Conservation (phyloP, 129 eudicot genomes). For the Flaveria bidentis region DNA sequence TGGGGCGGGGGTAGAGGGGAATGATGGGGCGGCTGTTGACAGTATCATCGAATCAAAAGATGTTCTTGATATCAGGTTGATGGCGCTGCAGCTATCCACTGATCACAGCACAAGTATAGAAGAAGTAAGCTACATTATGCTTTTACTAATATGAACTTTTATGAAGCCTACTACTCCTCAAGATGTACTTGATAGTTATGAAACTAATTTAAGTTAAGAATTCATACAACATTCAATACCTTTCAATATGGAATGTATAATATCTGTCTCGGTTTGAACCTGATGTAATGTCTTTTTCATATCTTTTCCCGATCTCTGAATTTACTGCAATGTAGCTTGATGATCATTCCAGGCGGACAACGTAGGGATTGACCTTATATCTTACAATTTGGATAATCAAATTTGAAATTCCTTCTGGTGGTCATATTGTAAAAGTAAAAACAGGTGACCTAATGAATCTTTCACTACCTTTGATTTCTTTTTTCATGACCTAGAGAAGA, state of each 20-base stretch:
- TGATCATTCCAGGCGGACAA: constrained; percentile 1
- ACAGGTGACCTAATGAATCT: constrained; percentile 16
- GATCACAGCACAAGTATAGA: constrained; percentile 95
- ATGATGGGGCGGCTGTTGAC: constrained; percentile 43
- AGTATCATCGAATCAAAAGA: constrained; percentile 54
- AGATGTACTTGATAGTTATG: constrained; percentile 1
- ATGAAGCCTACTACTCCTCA: not conserved
- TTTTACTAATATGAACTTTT: not conserved
- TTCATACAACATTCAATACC: not conserved
- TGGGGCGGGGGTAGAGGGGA: constrained; percentile 23
- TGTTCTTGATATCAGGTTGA: constrained; percentile 46
- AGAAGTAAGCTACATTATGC: constrained; percentile 58
- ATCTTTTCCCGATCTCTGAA: not conserved
- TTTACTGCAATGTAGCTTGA: constrained; percentile 17
- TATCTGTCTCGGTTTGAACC: not conserved
- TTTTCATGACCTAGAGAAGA: constrained; percentile 21
- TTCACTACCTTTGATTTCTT: constrained; percentile 21
- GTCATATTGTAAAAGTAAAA: not conserved
- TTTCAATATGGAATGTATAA: constrained; percentile 4
- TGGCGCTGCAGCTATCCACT: constrained; percentile 87
- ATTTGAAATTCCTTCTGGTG: not conserved
- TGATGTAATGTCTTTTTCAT: constrained; percentile 6
- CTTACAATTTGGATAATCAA: constrained; percentile 2
- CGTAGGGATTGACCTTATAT: constrained; percentile 1
- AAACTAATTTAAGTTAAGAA: constrained; percentile 16